Conservation (phyloP, 2,329 filamentous ascomycete species). For the Alternaria triticimaculans region DNA sequence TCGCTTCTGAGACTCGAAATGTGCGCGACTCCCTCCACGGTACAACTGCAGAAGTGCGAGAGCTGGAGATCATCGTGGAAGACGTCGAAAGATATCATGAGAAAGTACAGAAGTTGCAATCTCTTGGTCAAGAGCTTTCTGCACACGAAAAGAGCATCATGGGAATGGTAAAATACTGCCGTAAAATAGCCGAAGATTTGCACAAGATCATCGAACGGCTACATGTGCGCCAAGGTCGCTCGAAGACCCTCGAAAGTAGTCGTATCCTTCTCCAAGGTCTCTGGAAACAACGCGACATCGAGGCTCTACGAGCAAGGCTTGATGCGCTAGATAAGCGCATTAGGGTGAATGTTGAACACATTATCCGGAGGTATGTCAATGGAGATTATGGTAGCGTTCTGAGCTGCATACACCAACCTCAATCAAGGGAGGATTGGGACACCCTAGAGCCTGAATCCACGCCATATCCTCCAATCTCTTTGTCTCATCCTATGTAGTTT, state of each 20-base stretch:
- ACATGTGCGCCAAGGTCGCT: neutral
- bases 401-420: neutral
- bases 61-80: neutral
- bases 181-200: neutral
- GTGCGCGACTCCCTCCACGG: neutral
- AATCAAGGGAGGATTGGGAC: too few relatives aligned
- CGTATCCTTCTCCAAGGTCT: neutral
- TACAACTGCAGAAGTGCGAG: neutral
- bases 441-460: too few relatives aligned
- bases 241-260: neutral
- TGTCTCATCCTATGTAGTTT: neutral
- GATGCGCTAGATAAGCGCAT: neutral
- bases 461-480: too few relatives aligned
- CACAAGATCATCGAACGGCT: neutral
- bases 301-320: neutral
- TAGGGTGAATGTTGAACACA: neutral
- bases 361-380: neutral
- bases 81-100: neutral
- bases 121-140: neutral
- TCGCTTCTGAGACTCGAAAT: neutral
- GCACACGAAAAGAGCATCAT: neutral
- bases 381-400: neutral
- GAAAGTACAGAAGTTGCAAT: fast-evolving
- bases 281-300: neutral
- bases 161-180: neutral